Conservation (phyloP, 257 asterid genomes). For the Solanum boliviense region DNA sequence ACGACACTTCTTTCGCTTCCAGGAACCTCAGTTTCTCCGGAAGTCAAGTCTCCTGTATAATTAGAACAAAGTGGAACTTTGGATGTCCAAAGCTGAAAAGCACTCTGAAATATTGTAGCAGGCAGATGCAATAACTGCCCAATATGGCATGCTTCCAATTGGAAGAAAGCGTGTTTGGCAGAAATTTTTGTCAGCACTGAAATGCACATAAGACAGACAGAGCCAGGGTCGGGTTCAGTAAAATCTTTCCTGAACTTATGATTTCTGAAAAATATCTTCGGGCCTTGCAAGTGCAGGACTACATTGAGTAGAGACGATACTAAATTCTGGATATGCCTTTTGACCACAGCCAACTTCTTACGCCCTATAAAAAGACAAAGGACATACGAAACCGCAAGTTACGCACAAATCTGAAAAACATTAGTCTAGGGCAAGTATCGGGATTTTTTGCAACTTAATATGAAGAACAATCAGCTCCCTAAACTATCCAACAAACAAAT, state of each 20-base stretch:
- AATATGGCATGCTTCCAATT: slow-evolving; percentile 46
- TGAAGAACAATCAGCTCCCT: neutral
- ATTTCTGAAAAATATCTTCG: slow-evolving; percentile 33
- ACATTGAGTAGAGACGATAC: slow-evolving; percentile 70
- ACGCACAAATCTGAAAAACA: neutral
- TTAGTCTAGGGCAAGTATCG: neutral
- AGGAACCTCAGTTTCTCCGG: slow-evolving; percentile 2
- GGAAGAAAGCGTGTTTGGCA: slow-evolving; percentile 49
- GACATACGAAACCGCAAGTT: neutral
- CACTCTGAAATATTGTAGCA: slow-evolving; percentile 57
- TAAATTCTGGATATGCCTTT: slow-evolving; percentile 52
- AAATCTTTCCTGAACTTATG: slow-evolving; percentile 17
- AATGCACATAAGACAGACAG: slow-evolving; percentile 60
- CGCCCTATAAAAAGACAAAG: slow-evolving; percentile 46
- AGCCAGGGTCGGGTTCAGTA: slow-evolving; percentile 64
- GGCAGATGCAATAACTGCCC: slow-evolving; percentile 65
- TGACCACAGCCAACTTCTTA: slow-evolving; percentile 43
- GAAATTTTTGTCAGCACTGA: slow-evolving; percentile 58
- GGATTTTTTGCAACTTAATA: neutral
- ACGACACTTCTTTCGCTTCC: slow-evolving; percentile 15
- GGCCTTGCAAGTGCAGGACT: slow-evolving; percentile 74
- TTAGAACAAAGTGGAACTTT: slow-evolving; percentile 11
- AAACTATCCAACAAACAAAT: neutral
- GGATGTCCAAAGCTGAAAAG: slow-evolving; percentile 41
- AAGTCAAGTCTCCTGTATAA: neutral